These are phyloP conservation scores for bread wheat (Triticum aestivum) DNA, from an alignment of 176 grass and related monocot species.

Conservation along the genomic window DNA sequence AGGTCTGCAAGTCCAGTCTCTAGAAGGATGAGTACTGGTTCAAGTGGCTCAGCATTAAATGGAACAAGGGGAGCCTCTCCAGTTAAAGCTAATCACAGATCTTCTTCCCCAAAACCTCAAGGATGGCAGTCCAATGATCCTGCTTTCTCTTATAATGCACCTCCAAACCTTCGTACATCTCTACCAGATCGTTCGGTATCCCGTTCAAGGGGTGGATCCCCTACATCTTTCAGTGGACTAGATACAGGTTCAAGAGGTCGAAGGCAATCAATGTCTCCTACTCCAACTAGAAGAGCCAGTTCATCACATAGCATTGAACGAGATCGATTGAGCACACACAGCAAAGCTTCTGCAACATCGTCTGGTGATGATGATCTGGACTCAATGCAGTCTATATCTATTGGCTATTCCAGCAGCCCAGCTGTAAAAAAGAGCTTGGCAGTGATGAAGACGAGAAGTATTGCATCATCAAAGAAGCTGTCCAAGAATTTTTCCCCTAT, in stretches of 20 bases:
- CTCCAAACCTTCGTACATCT: conserved; percentile 85
- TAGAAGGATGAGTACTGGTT: conserved; percentile 75
- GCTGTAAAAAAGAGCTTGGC: conserved; percentile 56
- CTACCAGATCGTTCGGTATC: conserved; percentile 60
- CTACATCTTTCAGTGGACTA: conserved; percentile 50
- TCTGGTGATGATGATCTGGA: conserved; percentile 88
- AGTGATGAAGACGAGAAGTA: conserved; percentile 62
- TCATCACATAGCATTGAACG: conserved; percentile 69
- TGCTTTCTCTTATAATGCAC: conserved; percentile 68
- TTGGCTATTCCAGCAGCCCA: conserved; percentile 48
- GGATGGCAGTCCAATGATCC: conserved; percentile 74
- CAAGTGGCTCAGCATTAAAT: conserved; percentile 34
- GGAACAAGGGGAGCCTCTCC: conserved; percentile 71
- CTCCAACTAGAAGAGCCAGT: conserved; percentile 73
- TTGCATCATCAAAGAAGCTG: conserved; percentile 72
- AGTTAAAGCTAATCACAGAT: conserved; percentile 53
- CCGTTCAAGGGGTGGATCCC: conserved; percentile 66
- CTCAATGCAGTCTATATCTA: conserved; percentile 54
- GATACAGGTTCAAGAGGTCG: conserved; percentile 59
- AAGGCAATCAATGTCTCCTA: conserved; percentile 86
- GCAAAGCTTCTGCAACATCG: conserved; percentile 66
- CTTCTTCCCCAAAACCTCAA: conserved; percentile 68
- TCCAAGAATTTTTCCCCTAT: conserved; percentile 59
- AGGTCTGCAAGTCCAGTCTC: conserved; percentile 73
- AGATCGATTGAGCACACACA: conserved; percentile 62